Base-by-base conservation (phyloP, 768 basidiomycete species). In the Tulasnella sp. region DNA sequence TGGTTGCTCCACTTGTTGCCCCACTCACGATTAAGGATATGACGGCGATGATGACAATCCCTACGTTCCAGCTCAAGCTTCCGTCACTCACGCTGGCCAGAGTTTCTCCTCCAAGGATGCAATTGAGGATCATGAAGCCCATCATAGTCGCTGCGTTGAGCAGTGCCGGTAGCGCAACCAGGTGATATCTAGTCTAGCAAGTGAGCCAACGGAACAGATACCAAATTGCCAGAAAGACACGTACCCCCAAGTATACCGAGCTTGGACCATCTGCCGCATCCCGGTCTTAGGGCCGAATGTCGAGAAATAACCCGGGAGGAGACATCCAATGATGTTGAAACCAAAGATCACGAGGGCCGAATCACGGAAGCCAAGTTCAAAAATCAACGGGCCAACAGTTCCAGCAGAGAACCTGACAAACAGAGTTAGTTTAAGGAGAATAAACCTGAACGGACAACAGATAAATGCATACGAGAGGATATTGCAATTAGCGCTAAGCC, bases 281-380 rank as follows among this genome's bases (percentile, higher is more conserved):
- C 96, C 96, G 0, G 93, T 87, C 84, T 91, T 92, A 0, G 95
- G 93, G 16, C 95, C 94, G 86, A 93, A 94, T 3, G 92, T 91
- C n/a, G 90, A 86, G 80, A 93, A 88, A 83, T 90, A 91, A 12
- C 91, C 90, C 7, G 92, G 92, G 34, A 92, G 86, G 1, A 86
- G 79, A 81, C 88, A 90, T 73, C 89, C 91, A 24, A 93, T 82
- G 76, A 93, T 69, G 84, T 93, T 93, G 88, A 93, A 91, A 84
- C 92, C 91, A 78, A 93, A 84, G 81, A 93, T 92, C 78, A 90
- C 88, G 0, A 94, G 86, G 82, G 90, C 92, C 11, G 92, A 88
- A 82, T 93, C 91, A 22, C 91, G 89, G 72, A 92, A 85, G 2
- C 91, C 88, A 16, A 94, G 88, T 7, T 88, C 89, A 79, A 90